Percentiles rank a stretch among this genome's conserved stretches.
These are phyloP conservation scores for Marvania coccoides DNA, from an alignment of 139 green algal species.

Conservation along the genomic window DNA sequence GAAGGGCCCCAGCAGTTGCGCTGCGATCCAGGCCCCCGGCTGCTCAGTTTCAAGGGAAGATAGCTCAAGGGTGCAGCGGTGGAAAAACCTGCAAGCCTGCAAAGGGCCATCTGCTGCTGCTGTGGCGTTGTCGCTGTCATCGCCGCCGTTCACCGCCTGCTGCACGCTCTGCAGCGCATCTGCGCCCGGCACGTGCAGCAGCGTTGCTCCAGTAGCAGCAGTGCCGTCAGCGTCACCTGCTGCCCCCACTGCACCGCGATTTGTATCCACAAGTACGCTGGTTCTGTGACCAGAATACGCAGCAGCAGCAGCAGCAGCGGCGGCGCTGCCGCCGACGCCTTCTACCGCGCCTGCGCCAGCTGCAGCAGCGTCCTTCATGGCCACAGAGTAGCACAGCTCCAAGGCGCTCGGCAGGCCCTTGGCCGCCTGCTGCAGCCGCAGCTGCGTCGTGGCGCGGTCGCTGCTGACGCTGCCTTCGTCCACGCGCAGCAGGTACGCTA, in stretches of 20 bases:
- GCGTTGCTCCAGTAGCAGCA: too few species aligned
- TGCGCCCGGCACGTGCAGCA: too few species aligned
- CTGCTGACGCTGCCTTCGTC: too few species aligned
- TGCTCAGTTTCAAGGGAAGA: not conserved
- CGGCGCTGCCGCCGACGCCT: not conserved
- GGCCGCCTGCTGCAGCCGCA: not conserved
- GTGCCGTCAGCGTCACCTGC: too few species aligned
- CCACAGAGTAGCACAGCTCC: slow-evolving; percentile 9
- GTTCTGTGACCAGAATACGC: not conserved
- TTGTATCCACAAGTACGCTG: not conserved
- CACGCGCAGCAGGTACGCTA: slow-evolving; percentile 11
- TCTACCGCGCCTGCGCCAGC: not conserved
- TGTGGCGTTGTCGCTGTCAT: not conserved
- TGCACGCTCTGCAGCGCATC: too few species aligned
- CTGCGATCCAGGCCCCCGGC: slow-evolving; percentile 16
- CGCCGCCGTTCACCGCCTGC: too few species aligned
- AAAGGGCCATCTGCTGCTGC: not conserved
- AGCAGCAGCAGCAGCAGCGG: not conserved
- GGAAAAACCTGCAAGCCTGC: too few species aligned
- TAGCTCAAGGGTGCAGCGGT: not conserved
- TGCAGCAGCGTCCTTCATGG: not conserved
- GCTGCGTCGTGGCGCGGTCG: not conserved
- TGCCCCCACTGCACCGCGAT: not conserved
- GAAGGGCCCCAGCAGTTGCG: slow-evolving; percentile 43
- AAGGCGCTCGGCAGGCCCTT: slow-evolving; percentile 16